Evolutionary conservation across 140 eudicot species (phyloP).

Genomic region (Oenanthe javanica): DNA sequence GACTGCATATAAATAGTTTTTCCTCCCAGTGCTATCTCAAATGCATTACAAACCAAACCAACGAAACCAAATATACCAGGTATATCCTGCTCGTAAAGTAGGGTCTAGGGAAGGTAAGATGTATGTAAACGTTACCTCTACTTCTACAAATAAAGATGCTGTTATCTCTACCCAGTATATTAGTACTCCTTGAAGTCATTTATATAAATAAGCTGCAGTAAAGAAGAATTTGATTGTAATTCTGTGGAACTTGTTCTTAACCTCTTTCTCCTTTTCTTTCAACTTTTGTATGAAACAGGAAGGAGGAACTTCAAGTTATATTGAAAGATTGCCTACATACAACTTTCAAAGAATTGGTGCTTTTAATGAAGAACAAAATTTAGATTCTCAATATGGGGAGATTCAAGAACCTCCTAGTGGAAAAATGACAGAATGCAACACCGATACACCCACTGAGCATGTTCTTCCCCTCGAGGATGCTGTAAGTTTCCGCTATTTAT

Average conservation of each 20-base stretch:
- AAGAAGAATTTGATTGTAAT: neutral
- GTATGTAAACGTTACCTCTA: neutral
- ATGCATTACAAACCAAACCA: neutral
- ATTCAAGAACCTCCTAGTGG: constrained; percentile 87
- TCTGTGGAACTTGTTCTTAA: neutral
- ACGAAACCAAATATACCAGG: no score
- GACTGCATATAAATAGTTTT: neutral
- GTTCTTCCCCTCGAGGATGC: constrained; percentile 81
- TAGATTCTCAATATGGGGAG: constrained; percentile 53
- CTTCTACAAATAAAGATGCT: neutral
- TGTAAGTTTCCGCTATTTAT: constrained; percentile 39
- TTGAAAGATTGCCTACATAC: constrained; percentile 69
- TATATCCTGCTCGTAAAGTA: neutral
- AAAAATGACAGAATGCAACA: constrained; percentile 75
- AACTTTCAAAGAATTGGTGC: constrained; percentile 56
- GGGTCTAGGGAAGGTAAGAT: neutral
- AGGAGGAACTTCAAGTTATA: constrained; percentile 75
- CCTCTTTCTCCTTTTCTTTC: neutral
- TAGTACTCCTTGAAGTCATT: no score
- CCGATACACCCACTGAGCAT: constrained; percentile 70
- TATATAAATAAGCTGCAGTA: no score
- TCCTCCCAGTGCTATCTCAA: neutral
- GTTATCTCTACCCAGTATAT: neutral
- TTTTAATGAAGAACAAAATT: constrained; percentile 55
- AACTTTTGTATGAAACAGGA: constrained; percentile 40